A percentile compares a stretch with the other conserved stretches of the same genome.
These are phyloP conservation scores for Puccinia sorghi DNA, from an alignment of 1,284 basidiomycete genomes.

Conservation along the genomic window DNA sequence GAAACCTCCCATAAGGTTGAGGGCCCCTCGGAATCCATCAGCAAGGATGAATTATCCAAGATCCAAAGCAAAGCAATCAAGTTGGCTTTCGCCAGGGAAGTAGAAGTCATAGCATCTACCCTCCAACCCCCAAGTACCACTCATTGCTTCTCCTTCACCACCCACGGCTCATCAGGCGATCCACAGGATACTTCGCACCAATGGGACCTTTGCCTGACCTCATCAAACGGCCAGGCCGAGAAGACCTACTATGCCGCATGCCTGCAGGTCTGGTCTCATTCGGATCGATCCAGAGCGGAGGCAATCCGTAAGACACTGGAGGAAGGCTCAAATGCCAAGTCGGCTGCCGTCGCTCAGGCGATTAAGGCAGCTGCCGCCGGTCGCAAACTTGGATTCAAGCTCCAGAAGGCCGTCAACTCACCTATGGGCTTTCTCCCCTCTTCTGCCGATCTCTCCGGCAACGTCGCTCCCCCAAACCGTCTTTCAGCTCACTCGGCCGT, in stretches of 20 bases:
- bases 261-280: conserved; percentile 89
- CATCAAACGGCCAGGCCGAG: conserved; percentile 46
- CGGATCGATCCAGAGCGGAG: conserved; percentile 74
- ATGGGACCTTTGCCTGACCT: conserved; percentile 25
- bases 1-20: conserved; percentile 24
- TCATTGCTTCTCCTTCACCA: conserved; percentile 80
- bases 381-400: conserved; percentile 37
- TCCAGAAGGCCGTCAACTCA: conserved; percentile 47
- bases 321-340: conserved; percentile 48
- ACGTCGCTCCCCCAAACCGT: conserved; percentile 52
- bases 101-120: conserved; percentile 89
- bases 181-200: neutral
- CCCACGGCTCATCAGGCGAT: conserved; percentile 52
- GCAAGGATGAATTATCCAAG: conserved; percentile 69
- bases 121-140: conserved; percentile 86
- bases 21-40: neutral
- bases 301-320: conserved; percentile 52
- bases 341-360: conserved; percentile 50
- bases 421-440: conserved; percentile 49
- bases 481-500: neutral
- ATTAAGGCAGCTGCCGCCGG: conserved; percentile 54
- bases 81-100: conserved; percentile 80
- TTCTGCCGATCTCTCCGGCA: conserved; percentile 54
- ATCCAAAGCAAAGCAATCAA: conserved; percentile 88
- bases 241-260: conserved; percentile 81